phyloP scores from a whole-genome alignment of 805 yeast genomes.

The Saturnispora gosingensis region DNA sequence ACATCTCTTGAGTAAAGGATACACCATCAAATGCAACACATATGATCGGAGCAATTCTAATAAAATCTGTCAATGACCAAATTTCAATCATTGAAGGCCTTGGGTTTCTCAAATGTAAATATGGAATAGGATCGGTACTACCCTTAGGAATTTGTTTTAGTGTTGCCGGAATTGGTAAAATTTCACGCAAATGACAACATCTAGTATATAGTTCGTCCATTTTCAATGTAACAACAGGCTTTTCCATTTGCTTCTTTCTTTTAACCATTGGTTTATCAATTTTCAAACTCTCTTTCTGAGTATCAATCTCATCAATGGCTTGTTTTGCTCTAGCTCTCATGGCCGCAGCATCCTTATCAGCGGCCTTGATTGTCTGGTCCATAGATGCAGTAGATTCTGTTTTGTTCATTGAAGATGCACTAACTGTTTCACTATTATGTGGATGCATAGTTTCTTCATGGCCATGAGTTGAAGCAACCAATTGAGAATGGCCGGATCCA shows the following conservation, averaged over 20 bases:
- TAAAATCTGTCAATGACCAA: constrained; percentile 79
- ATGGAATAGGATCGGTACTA: constrained; percentile 63
- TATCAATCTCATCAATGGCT: constrained; percentile 17
- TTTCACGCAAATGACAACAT: constrained; percentile 88
- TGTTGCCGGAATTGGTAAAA: constrained; percentile 85
- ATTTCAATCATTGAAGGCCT: constrained; percentile 83
- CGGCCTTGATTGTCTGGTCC: constrained; percentile 23
- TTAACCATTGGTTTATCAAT: constrained; percentile 65
- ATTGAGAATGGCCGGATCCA: constrained; percentile 58
- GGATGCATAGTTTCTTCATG: constrained; percentile 12
- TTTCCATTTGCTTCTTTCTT: constrained; percentile 28
- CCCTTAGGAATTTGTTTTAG: constrained; percentile 72
- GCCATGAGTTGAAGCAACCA: constrained; percentile 20
- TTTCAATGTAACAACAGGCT: constrained; percentile 30
- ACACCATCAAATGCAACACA: constrained; percentile 76
- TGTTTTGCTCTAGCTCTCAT: constrained; percentile 20
- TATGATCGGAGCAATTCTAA: constrained; percentile 75
- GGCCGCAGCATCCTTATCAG: constrained; percentile 25
- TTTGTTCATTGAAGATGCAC: constrained; percentile 15
- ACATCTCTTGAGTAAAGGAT: constrained; percentile 63
- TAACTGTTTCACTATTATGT: constrained; percentile 16
- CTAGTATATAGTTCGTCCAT: constrained; percentile 78
- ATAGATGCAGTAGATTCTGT: constrained; percentile 13
- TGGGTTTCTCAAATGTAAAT: constrained; percentile 73
- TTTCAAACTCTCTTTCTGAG: constrained; percentile 28